Evolutionary conservation across 768 basidiomycete genomes (phyloP), one percentile per base, ranked within the genome.

Genomic region (Boletus speciosus): DNA sequence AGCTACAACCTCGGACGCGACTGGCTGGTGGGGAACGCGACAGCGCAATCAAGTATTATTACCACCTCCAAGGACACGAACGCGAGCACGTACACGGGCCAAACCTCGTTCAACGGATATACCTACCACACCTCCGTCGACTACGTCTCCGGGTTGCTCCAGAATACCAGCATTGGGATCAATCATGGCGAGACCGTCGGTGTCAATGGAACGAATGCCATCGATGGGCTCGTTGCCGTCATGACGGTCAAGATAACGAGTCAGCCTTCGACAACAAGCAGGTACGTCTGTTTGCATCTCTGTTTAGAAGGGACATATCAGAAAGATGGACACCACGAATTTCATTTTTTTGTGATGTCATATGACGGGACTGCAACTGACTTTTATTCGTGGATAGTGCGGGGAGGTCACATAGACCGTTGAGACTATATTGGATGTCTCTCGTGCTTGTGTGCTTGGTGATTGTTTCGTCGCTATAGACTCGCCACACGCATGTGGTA

Each of bases 1-100:
- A 81, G 83, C 7, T 86, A 95, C 70, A 85, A 94, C 65, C 74
- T 87, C 31, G 93, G 86, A 12, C 85, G 93, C 25, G 93, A 97
- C 66, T 88, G 82, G 77, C 72, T 96, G n/a, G 74, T 95, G 25
- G 90, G 88, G 21, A 93, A 93, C 65, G 85, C 88, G 23, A 93
- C 93, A 0, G 66, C 71, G 21, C 73, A 77, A 45, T 61, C 69
- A 10, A 59, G 40, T 4, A 41, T 67, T 10, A 57, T 71, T 12
- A 57, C 68, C 43, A 72, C 69, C 7, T 19, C 48, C 12, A 45
- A 57, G 2, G 45, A 66, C 25, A 68, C 62, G n/a, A 85, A 88
- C 61, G 63, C 67, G 32, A 78, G 83, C 29, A 81, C 82, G 0
- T 92, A 72, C 66, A 75, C 76, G 1, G 92, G 88, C 1, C 74